Evolutionary conservation across 2,329 filamentous ascomycete species (phyloP), one percentile per base, ranked within the genome.

Genomic region (Epichloe baconii): DNA sequence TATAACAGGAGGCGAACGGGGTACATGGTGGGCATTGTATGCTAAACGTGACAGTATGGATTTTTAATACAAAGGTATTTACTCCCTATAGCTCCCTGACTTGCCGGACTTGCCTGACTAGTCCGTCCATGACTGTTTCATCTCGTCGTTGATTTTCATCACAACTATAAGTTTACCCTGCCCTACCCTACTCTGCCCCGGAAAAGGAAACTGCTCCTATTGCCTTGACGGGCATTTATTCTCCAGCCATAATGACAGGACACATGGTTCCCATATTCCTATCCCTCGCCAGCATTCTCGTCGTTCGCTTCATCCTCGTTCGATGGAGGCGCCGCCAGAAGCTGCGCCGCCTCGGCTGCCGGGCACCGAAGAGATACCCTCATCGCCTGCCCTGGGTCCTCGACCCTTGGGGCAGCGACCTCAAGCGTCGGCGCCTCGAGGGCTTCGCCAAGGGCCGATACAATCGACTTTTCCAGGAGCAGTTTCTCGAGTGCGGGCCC

Each of bases 321-420:
- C 36, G 12, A 17, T 47, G 8, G 12, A 19, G 45, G 7, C 45
- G 36, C 36, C 15, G n/a, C 45, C 5, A 17, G 19, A 21, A 11
- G 7, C 21, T 8, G 15, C 36, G 45, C 45, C 45, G 4, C 11
- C 21, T 40, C 14, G 45, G 45, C 35, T 47, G 45, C 45, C 36
- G 14, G 45, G 14, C 14, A 7, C 19, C 45, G 7, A 8, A 0
- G 2, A 17, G 19, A 38, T 47, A 51, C 17, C 49, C 49, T 6
- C 49, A 51, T 19, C 44, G 44, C 17, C 44, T 51, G 12, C 49
- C 49, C 14, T 51, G 49, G 49, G 15, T 47, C 7, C 34, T 51
- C 17, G 49, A 51, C 35, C 49, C 49, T 4, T 47, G 43, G 37
- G 49, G 49, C 8, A 41, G 44, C 7, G 49, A 51, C 15, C 44